Conservation (phyloP, 257 asterid genomes). For the Oldenlandia corymbosa region DNA sequence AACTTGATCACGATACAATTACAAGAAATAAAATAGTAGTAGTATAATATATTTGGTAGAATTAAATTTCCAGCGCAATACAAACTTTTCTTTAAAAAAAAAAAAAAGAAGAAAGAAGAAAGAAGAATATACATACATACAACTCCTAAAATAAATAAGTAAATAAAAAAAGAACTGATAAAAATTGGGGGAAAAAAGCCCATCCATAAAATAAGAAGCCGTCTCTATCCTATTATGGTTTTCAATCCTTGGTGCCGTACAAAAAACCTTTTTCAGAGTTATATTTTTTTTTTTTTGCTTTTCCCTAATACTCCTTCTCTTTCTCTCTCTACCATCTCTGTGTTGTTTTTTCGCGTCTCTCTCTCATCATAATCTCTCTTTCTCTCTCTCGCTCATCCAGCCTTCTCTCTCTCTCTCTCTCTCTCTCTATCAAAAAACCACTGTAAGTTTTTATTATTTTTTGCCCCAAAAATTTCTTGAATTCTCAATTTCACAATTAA, state of each 20-base stretch:
- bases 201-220: conserved; percentile 53
- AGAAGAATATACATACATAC: no score
- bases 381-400: conserved; percentile 19
- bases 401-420: conserved; percentile 26
- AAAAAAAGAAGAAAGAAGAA: no score
- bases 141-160: no score
- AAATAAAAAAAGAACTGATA: no score
- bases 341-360: conserved; percentile 49
- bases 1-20: no score
- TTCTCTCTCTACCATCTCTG: conserved; percentile 10
- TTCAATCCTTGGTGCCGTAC: conserved; percentile 50
- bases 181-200: conserved; percentile 23
- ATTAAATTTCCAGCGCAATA: no score
- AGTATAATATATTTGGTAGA: no score
- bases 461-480: neutral
- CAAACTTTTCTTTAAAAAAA: no score
- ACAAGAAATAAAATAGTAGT: no score
- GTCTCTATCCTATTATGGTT: conserved; percentile 64
- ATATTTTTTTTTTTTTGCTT: neutral
- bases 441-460: conserved; percentile 28
- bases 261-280: neutral
- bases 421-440: conserved; percentile 30
- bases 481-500: conserved; percentile 14
- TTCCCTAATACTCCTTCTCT: conserved; percentile 10
- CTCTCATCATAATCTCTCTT: conserved; percentile 26